Conservation (phyloP, 352 stramenopile genomes). For the Phytophthora foliorum region DNA sequence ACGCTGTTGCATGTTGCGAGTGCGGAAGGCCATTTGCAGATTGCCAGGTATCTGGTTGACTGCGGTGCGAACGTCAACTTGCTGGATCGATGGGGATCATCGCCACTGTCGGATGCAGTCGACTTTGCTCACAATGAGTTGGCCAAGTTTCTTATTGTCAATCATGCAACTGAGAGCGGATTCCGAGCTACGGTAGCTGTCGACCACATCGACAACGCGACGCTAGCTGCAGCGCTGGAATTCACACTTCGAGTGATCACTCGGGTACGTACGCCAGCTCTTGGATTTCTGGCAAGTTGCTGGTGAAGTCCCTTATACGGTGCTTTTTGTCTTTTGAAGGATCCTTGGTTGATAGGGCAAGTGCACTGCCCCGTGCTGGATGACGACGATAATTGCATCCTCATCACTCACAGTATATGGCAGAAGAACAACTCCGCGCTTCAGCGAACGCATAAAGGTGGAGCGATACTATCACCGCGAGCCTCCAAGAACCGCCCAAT, state of each 20-base stretch:
- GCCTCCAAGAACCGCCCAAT: constrained; percentile 31
- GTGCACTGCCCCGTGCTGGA: constrained; percentile 77
- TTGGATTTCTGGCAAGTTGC: neutral
- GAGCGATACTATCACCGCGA: constrained; percentile 31
- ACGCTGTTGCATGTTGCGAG: constrained; percentile 81
- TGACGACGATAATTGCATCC: constrained; percentile 63
- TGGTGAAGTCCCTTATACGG: constrained; percentile 1
- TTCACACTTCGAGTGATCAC: constrained; percentile 73
- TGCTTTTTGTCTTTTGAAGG: constrained; percentile 33
- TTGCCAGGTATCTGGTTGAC: constrained; percentile 73
- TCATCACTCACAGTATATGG: constrained; percentile 80
- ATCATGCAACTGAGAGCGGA: constrained; percentile 74
- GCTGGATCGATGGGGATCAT: constrained; percentile 83
- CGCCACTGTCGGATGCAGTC: constrained; percentile 75
- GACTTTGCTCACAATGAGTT: constrained; percentile 85
- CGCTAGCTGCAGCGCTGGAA: constrained; percentile 69
- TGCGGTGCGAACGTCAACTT: constrained; percentile 83
- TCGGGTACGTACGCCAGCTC: constrained; percentile 37
- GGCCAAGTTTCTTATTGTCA: constrained; percentile 68
- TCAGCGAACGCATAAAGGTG: constrained; percentile 12
- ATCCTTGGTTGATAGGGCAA: constrained; percentile 79
- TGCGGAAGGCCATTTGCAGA: constrained; percentile 65
- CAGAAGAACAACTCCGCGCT: constrained; percentile 48
- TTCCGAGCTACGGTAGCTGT: constrained; percentile 61
- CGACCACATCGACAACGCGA: constrained; percentile 70